A percentile compares a stretch with the other conserved stretches of the same genome.
Conservation (phyloP, 345 rosid species). For the Litchi chinensis region DNA sequence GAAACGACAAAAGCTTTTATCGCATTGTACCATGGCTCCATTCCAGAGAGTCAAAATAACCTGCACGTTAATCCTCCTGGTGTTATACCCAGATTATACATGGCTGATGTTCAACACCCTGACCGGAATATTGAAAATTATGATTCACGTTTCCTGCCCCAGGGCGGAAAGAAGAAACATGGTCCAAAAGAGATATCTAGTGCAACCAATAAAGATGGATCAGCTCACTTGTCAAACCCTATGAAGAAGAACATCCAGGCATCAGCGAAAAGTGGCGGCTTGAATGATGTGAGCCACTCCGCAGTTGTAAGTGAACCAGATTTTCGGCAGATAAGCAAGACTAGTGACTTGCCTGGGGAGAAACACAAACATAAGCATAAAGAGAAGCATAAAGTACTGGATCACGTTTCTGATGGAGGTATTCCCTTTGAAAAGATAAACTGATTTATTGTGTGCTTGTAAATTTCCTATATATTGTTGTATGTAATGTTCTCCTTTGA, state of each 20-base stretch:
- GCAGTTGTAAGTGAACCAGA: conserved; percentile 49
- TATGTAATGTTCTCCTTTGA: conserved; percentile 26
- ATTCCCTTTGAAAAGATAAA: conserved; percentile 28
- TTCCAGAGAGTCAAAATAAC: conserved; percentile 44
- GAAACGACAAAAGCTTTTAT: conserved; percentile 73
- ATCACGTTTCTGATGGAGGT: conserved; percentile 73
- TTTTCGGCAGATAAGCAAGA: conserved; percentile 39
- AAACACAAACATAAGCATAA: conserved; percentile 56
- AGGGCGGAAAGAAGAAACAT: conserved; percentile 57
- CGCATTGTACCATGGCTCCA: conserved; percentile 46
- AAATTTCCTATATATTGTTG: conserved; percentile 9
- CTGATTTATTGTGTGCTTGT: conserved; percentile 18
- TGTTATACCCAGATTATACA: conserved; percentile 23
- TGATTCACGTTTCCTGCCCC: conserved; percentile 28
- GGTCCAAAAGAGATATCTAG: conserved; percentile 48
- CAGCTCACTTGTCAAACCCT: conserved; percentile 43
- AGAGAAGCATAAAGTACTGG: conserved; percentile 51
- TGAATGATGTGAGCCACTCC: conserved; percentile 45
- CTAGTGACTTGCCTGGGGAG: conserved; percentile 42
- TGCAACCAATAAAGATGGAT: conserved; percentile 42
- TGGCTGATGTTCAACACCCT: conserved; percentile 29
- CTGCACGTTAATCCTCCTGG: conserved; percentile 44
- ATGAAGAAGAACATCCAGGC: conserved; percentile 49
- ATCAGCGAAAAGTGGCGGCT: conserved; percentile 40
- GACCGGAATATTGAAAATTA: conserved; percentile 33